Base-by-base conservation (phyloP, 1,284 basidiomycete species). In the Puccinia polysora region DNA sequence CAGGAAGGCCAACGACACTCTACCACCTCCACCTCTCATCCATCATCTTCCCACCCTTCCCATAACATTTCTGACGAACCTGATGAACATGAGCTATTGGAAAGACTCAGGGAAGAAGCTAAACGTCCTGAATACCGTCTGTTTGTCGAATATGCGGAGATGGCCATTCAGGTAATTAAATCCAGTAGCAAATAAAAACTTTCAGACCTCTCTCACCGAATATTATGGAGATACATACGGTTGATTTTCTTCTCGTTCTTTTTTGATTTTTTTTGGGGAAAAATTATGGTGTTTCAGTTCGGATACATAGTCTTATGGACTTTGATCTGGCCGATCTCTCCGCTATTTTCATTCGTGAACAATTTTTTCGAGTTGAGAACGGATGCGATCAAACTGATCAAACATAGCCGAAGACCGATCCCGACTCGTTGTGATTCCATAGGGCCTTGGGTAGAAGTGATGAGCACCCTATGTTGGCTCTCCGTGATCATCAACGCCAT, bases 351-450 rank as follows among this genome's bases (percentile, higher is more conserved):
- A 0, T 77, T 78, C 32, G 74, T 80, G 63, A 71, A 71, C 38
- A 71, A 71, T 30, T 71, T 71, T 32, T 83, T 98, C 76, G 96
- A 98, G 81, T 81, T 94, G 7, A 87, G 94, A 32, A 89, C 88
- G 0, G 96, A 98, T 79, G 93, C 95, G 1, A 89, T 95, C 84
- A 98, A 98, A 83, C 89, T 98, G 78, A 87, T 88, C 6, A 85
- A 88, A 15, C 93, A 96, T 78, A 84, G 86, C 63, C 85, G 91
- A 12, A 85, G 92, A 20, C 91, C 95, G 0, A 84, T 96, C 45
- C 93, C 95, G 0, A 81, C 84, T 15, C 87, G 94, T 8, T 88
- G 89, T 12, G 93, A 96, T 78, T 89, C 88, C 4, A 92, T 97
- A 75, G 95, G 95, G 0, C 89, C 92, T 0, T 98, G 95, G 95